Evolutionary conservation across 352 stramenopile genomes (phyloP), one percentile per base, ranked within the genome.

Genomic region (Phytopythium cucurbitacearum): DNA sequence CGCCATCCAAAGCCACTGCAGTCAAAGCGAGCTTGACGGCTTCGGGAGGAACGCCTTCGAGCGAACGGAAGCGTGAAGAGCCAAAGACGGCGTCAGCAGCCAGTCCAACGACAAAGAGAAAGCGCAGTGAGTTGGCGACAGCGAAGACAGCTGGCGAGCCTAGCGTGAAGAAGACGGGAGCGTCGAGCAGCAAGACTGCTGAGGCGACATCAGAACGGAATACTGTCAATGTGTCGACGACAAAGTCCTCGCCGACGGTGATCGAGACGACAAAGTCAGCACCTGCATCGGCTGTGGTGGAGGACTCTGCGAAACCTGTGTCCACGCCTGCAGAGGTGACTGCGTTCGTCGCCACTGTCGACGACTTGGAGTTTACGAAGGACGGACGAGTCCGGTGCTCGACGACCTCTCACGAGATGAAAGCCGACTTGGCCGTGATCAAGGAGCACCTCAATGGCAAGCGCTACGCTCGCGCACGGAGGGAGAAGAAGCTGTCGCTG

Each of bases 351-450:
- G 62, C 62, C 9, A 69, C 67, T 4, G 38, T 42, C 38, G 40
- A 50, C 28, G 76, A 86, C 45, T 28, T 89, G 32, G 67, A 62
- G 39, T 84, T 81, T 57, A 46, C 67, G 35, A 63, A 63, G 10
- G 69, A 85, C 3, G 59, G 69, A 13, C 69, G 71, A 13, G 76
- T 89, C 41, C 73, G 73, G 35, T 89, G 79, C 61, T 69, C 60
- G 13, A 80, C 69, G 5, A 89, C 79, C 3, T 66, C 74, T 9
- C 79, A 89, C 50, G 79, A 89, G 52, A 86, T 89, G 74, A 74
- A 76, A 54, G 79, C 79, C 4, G 71, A 85, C 12, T 46, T 67
- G 40, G 66, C 69, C 16, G 53, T 74, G n/a, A 80, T 89, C 54
- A 67, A 61, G 5, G 53, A 57, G 53, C 73, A 89, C 57, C 68